Base-by-base conservation (phyloP, 805 yeast species). In the Wickerhamiella australiensis region DNA sequence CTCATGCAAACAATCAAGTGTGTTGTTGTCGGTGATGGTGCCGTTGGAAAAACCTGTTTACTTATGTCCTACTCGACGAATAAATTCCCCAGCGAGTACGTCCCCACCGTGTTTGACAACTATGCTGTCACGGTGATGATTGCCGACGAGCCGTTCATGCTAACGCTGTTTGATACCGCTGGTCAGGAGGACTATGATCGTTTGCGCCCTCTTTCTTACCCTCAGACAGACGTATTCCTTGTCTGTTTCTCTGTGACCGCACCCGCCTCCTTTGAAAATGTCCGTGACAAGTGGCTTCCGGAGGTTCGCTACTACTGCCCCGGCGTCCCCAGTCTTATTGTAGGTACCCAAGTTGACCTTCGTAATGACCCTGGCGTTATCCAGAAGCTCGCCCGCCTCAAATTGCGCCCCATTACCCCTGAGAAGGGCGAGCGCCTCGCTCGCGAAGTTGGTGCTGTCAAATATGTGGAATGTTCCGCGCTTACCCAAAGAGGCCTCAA, bases 11-110 rank as follows among this genome's bases (percentile, higher is more conserved):
- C 71, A 21, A 66, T 69, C 56, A 90, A 90, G 70, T 92, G 97
- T 75, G 97, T 92, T 57, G 96, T 90, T 57, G 97, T 92, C 50
- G 98, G 98, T 57, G 98, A 92, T 71, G 98, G 98, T 85, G 97
- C 97, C 59, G 97, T 92, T 56, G 98, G 98, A 60, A 90, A 72
- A 75, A 90, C 97, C 17, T 90, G 97, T 71, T 78, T 92, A 55
- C 76, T 92, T 59, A 90, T 90, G 63, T 88, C 96, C 56, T 90
- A 90, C 69, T 90, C 97, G 48, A 90, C 96, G 53, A 85, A 86
- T 70, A 92, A 90, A 66, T 90, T 90, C 69, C 98, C 98, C 26
- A 92, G 94, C 50, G 97, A 92, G 69, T 90, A 90, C 65, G 96
- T 90, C 51, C 98, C 97, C 54, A 90, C 98, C n/a, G 97, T 90